Conservation (phyloP, 345 rosid genomes). For the Salix dunnii region DNA sequence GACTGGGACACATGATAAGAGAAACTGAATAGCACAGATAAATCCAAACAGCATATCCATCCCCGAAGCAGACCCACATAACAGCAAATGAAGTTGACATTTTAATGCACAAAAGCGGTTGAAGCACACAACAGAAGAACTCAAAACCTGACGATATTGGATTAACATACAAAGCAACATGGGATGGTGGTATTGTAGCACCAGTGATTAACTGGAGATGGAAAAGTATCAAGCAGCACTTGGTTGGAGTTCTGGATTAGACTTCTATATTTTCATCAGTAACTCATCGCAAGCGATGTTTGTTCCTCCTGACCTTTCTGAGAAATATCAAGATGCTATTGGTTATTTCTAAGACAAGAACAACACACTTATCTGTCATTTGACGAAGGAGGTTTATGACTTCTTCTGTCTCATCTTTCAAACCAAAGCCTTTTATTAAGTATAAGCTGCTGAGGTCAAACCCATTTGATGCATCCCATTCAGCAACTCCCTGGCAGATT, state of each 20-base stretch:
- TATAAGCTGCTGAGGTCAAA: slow-evolving; percentile 45
- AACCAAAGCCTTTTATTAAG: slow-evolving; percentile 52
- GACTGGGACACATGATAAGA: too few relatives aligned
- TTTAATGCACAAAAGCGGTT: neutral
- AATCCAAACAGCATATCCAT: too few relatives aligned
- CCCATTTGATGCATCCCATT: slow-evolving; percentile 54
- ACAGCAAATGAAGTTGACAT: too few relatives aligned
- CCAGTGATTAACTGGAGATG: neutral
- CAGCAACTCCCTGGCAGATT: slow-evolving; percentile 47
- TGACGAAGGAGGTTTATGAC: slow-evolving; percentile 40
- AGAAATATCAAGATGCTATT: slow-evolving; percentile 49
- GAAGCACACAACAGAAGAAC: neutral
- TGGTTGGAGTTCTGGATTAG: slow-evolving; percentile 13
- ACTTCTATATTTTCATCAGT: slow-evolving; percentile 21
- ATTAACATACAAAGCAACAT: neutral
- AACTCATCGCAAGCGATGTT: slow-evolving; percentile 32
- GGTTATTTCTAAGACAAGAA: slow-evolving; percentile 43
- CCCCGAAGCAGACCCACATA: too few relatives aligned
- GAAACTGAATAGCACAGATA: too few relatives aligned
- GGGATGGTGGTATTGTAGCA: neutral
- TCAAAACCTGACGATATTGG: neutral
- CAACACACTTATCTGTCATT: slow-evolving; percentile 47
- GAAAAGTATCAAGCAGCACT: slow-evolving; percentile 14
- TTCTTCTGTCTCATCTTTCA: slow-evolving; percentile 46
- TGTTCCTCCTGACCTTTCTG: slow-evolving; percentile 20